Evolutionary conservation across 2,329 filamentous ascomycete species (phyloP).

Genomic region (Scleromitrula shiraiana): DNA sequence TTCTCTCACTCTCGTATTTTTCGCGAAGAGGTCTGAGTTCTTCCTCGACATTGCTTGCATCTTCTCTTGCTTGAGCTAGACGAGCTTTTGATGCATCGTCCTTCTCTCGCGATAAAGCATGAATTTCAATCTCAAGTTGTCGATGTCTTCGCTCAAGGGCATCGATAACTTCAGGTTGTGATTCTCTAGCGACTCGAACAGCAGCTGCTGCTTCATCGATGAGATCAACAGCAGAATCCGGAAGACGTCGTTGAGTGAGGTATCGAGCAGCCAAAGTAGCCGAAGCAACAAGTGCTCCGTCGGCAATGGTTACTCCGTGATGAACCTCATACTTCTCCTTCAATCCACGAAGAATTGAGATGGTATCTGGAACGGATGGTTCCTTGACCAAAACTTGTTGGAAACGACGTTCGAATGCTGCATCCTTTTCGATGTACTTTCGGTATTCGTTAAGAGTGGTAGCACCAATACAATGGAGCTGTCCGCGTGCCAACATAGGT

Average conservation of each 20-base stretch:
- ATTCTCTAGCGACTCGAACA: constrained; percentile 92
- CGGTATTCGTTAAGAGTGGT: constrained; percentile 93
- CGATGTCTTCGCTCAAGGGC: constrained; percentile 83
- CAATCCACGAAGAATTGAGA: constrained; percentile 95
- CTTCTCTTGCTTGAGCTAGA: constrained; percentile 73
- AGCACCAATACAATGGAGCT: constrained; percentile 95
- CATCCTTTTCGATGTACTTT: constrained; percentile 98
- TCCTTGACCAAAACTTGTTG: constrained; percentile 98
- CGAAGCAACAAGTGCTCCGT: constrained; percentile 84
- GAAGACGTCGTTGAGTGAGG: constrained; percentile 80
- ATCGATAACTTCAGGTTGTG: constrained; percentile 91
- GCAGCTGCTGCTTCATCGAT: constrained; percentile 95
- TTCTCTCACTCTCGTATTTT: constrained; percentile 92
- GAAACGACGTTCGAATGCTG: constrained; percentile 95
- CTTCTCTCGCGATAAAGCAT: constrained; percentile 86
- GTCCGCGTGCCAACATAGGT: constrained; percentile 93
- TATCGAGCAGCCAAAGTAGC: constrained; percentile 92
- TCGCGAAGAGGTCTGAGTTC: constrained; percentile 85
- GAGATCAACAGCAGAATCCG: constrained; percentile 93
- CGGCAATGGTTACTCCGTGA: constrained; percentile 93
- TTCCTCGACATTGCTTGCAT: constrained; percentile 90
- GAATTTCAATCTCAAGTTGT: constrained; percentile 95
- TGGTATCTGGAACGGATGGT: constrained; percentile 76
- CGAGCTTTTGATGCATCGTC: constrained; percentile 85
- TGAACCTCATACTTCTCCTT: constrained; percentile 98